A percentile compares a stretch with the other conserved stretches of the same genome.
These are phyloP conservation scores for Gynandropsis gynandra DNA, from an alignment of 345 rosid genomes.

Conservation along the genomic window DNA sequence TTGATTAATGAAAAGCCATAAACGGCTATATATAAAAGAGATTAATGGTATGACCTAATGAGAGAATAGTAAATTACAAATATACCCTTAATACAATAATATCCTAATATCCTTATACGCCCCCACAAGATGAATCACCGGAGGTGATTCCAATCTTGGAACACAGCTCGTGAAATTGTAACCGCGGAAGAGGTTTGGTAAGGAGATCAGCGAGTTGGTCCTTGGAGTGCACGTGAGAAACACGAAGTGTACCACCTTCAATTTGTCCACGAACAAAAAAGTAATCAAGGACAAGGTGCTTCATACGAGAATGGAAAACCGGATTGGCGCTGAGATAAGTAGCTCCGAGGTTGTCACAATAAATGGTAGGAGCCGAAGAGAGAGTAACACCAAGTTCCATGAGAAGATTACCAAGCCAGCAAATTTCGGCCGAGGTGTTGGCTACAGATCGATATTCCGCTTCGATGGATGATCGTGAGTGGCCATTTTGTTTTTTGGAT, in stretches of 20 bases:
- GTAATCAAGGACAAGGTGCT: not conserved
- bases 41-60: too few relatives aligned
- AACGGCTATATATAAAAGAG: too few relatives aligned
- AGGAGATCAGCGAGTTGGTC: not conserved
- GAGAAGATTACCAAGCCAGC: not conserved
- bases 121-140: too few relatives aligned
- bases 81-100: too few relatives aligned
- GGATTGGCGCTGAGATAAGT: not conserved
- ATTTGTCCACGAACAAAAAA: not conserved
- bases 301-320: not conserved
- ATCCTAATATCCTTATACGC: too few relatives aligned
- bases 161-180: too few relatives aligned
- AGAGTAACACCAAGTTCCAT: not conserved
- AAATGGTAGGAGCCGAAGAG: too few relatives aligned
- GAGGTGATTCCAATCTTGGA: too few relatives aligned
- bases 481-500: not conserved
- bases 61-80: too few relatives aligned
- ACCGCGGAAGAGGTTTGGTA: not conserved
- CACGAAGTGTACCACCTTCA: not conserved
- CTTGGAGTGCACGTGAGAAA: not conserved
- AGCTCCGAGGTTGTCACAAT: too few relatives aligned
- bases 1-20: too few relatives aligned
- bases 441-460: not conserved
- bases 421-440: not conserved
- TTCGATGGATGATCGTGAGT: not conserved